phyloP scores from a whole-genome alignment of 148 eudicot species.

The Gaultheria prostrata region DNA sequence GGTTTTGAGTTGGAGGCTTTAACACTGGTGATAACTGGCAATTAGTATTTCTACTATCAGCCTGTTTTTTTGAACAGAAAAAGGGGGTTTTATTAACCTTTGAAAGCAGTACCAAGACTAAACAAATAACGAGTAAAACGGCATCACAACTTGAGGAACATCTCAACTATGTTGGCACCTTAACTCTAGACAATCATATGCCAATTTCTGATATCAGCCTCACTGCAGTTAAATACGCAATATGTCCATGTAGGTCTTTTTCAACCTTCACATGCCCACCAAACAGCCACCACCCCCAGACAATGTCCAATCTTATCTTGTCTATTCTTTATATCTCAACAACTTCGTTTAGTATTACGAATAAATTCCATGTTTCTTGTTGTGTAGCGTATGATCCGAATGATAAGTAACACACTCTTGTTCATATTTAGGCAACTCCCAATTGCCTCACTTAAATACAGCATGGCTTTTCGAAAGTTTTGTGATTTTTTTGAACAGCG shows the following conservation, averaged over 20 bases:
- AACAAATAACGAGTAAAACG: not conserved
- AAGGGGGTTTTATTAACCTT: too few species aligned
- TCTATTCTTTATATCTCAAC: not conserved
- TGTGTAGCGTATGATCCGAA: not conserved
- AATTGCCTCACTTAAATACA: not conserved
- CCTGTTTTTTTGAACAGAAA: not conserved
- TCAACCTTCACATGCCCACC: not conserved
- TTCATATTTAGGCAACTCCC: not conserved
- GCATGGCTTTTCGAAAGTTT: not conserved
- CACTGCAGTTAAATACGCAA: not conserved
- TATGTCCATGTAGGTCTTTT: not conserved
- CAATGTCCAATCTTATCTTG: not conserved
- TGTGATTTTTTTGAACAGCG: not conserved
- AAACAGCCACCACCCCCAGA: not conserved
- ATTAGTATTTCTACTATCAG: not conserved
- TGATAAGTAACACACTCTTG: not conserved
- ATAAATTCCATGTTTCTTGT: not conserved
- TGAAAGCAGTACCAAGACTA: too few species aligned
- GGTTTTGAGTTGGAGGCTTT: too few species aligned
- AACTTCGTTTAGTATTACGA: not conserved
- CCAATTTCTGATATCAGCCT: not conserved
- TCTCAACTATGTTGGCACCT: not conserved
- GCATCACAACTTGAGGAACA: not conserved
- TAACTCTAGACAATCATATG: not conserved
- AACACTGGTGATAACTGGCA: not conserved